phyloP scores from a whole-genome alignment of 2,329 filamentous ascomycete genomes.

The Diatrype stigma region DNA sequence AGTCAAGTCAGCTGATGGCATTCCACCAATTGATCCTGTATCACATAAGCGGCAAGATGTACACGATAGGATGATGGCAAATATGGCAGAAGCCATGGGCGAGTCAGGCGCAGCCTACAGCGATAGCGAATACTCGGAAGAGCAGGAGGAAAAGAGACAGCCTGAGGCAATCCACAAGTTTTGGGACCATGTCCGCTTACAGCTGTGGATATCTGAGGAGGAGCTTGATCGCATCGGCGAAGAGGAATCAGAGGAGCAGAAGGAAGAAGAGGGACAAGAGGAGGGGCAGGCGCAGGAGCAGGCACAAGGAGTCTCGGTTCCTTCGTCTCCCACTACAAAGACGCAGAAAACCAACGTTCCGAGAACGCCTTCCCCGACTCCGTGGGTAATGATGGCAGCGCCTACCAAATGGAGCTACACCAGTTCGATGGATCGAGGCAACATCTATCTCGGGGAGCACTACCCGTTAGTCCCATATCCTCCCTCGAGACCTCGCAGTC shows the following conservation, averaged over 20 bases:
- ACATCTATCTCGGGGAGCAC: slow-evolving; percentile 3
- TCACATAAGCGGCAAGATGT: not conserved
- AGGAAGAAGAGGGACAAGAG: not conserved
- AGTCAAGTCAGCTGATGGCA: not conserved
- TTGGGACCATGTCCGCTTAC: not conserved
- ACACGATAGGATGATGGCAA: not conserved
- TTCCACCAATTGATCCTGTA: not conserved
- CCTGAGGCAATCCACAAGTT: not conserved
- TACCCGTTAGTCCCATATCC: not conserved
- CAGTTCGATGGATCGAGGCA: not conserved
- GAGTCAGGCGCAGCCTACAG: not conserved
- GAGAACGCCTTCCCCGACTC: not conserved
- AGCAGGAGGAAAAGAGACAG: not conserved
- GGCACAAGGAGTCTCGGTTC: not conserved
- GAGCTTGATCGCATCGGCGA: not conserved
- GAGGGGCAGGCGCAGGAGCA: no score
- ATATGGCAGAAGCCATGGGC: not conserved
- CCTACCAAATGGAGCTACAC: slow-evolving; percentile 1
- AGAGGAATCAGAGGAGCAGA: not conserved
- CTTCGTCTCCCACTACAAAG: not conserved
- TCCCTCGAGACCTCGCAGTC: not conserved
- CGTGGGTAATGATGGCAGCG: not conserved
- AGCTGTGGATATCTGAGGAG: not conserved
- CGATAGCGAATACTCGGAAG: not conserved
- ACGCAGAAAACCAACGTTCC: not conserved